A percentile compares a stretch with the other conserved stretches of the same genome.
These are phyloP conservation scores for Eruca vesicaria DNA, from an alignment of 441 rosid species.

Conservation along the genomic window DNA sequence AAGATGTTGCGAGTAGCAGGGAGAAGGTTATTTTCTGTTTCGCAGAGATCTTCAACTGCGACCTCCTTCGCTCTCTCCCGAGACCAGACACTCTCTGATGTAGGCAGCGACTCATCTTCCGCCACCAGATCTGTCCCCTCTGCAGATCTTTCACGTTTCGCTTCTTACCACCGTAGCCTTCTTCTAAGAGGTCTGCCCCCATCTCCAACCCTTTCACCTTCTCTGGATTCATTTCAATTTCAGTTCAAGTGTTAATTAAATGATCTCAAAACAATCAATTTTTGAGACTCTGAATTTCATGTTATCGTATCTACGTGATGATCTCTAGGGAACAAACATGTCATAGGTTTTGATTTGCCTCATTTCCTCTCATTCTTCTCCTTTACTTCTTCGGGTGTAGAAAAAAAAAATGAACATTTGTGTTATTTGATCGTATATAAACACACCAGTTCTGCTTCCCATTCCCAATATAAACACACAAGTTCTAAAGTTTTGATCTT, in stretches of 20 bases:
- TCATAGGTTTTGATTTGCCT: neutral
- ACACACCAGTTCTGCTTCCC: neutral
- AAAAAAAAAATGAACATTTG: no score
- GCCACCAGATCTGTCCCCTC: conserved; percentile 17
- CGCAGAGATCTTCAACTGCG: conserved; percentile 45
- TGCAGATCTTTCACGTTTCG: conserved; percentile 38
- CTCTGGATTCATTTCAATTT: neutral
- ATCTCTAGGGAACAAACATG: neutral
- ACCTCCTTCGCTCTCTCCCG: conserved; percentile 42
- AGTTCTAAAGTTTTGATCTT: neutral
- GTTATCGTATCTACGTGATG: no score
- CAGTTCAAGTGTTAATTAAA: neutral
- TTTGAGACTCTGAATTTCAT: no score
- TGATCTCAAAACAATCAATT: neutral
- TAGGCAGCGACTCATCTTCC: conserved; percentile 20
- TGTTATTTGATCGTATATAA: neutral
- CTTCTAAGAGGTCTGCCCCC: conserved; percentile 41
- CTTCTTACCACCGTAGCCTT: conserved; percentile 35
- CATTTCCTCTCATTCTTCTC: no score
- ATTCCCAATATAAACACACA: no score
- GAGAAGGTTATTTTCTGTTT: conserved; percentile 56
- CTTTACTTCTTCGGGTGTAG: no score
- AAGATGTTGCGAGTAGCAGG: conserved; percentile 72
- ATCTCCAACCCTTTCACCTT: neutral
- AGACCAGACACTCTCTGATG: conserved; percentile 30